A percentile compares a stretch with the other conserved stretches of the same genome.
Evolutionary conservation across 176 grass and related monocot species (phyloP).

Genomic region (Hsuehochloa calcarea): DNA sequence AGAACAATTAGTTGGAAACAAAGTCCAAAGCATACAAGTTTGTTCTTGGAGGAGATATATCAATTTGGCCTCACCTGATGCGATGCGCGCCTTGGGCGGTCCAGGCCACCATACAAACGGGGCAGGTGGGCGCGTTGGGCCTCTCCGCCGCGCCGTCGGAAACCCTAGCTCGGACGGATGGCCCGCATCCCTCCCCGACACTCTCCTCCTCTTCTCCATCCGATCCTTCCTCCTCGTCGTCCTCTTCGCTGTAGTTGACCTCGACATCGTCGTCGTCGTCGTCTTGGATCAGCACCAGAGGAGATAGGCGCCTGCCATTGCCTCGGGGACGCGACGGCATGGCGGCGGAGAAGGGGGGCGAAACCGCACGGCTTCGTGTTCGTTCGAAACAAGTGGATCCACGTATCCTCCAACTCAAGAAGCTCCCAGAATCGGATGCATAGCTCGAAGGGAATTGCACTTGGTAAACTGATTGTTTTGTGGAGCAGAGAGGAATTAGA

Average conservation of each 20-base stretch:
- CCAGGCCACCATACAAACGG: no score
- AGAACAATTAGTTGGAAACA: not conserved
- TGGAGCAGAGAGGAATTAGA: no score
- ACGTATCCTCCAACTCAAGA: no score
- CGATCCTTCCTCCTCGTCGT: not conserved
- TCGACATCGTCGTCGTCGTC: not conserved
- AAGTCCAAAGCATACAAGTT: not conserved
- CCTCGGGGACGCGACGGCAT: no score
- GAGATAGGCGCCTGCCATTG: not conserved
- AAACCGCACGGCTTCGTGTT: no score
- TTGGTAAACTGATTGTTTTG: rapidly evolving
- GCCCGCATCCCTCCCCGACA: no score
- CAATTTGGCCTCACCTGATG: no score
- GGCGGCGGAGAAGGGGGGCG: no score
- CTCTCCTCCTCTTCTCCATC: not conserved
- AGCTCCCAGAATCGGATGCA: rapidly evolving
- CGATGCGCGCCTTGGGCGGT: no score
- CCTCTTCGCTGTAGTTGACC: slow-evolving; percentile 9
- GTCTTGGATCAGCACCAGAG: not conserved
- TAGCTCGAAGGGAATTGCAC: rapidly evolving
- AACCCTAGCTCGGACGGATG: no score
- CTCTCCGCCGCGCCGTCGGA: not conserved
- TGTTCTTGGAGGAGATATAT: not conserved
- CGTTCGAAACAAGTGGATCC: rapidly evolving
- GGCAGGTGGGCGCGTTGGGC: no score